A percentile compares a stretch with the other conserved stretches of the same genome.
Evolutionary conservation across 352 stramenopile species (phyloP).

Genomic region (Elongisporangium senticosum): DNA sequence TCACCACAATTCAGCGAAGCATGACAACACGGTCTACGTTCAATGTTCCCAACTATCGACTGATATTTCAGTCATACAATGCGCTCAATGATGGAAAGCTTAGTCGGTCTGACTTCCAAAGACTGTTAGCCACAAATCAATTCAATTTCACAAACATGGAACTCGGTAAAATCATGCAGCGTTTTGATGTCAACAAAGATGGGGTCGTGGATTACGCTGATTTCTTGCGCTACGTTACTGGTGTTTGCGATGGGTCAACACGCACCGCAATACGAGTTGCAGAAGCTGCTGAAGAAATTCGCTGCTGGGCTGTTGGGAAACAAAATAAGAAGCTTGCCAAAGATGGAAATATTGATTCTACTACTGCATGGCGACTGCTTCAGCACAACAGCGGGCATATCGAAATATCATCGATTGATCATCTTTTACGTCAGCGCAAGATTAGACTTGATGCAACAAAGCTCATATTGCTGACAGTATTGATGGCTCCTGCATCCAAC

Average conservation of each 20-base stretch:
- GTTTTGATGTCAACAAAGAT: conserved; percentile 74
- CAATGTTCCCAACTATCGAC: conserved; percentile 59
- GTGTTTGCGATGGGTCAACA: conserved; percentile 54
- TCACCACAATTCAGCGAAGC: conserved; percentile 51
- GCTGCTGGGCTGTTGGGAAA: conserved; percentile 62
- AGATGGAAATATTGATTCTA: conserved; percentile 76
- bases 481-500: conserved; percentile 58
- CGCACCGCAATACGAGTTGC: conserved; percentile 51
- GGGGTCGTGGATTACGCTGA: conserved; percentile 72
- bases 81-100: conserved; percentile 57
- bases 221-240: conserved; percentile 75
- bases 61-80: conserved; percentile 79
- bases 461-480: conserved; percentile 49
- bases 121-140: conserved; percentile 60
- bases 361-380: conserved; percentile 60
- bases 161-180: conserved; percentile 73
- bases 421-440: conserved; percentile 51
- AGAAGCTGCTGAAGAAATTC: conserved; percentile 58
- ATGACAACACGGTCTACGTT: conserved; percentile 64
- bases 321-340: conserved; percentile 75
- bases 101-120: conserved; percentile 65
- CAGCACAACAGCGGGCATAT: conserved; percentile 51
- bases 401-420: conserved; percentile 47
- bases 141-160: conserved; percentile 68
- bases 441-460: conserved; percentile 45